Evolutionary conservation across 1,284 basidiomycete species (phyloP).

Genomic region (Apiotrichum domesticum): DNA sequence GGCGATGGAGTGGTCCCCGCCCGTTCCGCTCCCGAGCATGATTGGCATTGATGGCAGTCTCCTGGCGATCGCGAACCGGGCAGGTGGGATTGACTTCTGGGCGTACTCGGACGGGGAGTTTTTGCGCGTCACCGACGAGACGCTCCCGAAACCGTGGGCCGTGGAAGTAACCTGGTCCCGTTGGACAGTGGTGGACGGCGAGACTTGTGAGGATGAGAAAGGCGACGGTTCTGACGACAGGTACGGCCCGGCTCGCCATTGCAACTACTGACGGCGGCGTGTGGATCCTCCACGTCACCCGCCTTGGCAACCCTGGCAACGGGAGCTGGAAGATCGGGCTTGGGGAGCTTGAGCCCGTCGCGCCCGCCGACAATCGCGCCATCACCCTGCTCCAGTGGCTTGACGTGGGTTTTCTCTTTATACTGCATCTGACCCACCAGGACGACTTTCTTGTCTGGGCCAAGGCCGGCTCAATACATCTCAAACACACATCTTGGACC

Average conservation of each 20-base stretch:
- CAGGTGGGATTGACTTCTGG: constrained; percentile 32
- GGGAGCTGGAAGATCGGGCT: constrained; percentile 11
- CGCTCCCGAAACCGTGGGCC: constrained; percentile 8
- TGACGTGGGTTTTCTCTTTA: constrained; percentile 20
- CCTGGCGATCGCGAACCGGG: constrained; percentile 31
- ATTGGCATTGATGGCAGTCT: constrained; percentile 30
- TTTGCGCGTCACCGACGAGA: neutral
- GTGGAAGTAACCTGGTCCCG: constrained; percentile 22
- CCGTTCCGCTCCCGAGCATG: constrained; percentile 14
- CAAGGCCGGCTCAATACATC: constrained; percentile 31
- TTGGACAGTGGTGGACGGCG: constrained; percentile 20
- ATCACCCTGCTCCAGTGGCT: constrained; percentile 34
- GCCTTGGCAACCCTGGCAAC: neutral
- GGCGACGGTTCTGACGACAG: constrained; percentile 14
- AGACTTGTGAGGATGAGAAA: constrained; percentile 16
- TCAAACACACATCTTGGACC: constrained; percentile 20
- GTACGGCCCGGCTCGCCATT: constrained; percentile 21
- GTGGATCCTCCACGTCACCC: constrained; percentile 9
- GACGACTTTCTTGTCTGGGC: constrained; percentile 31
- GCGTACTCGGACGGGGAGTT: neutral
- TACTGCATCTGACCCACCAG: constrained; percentile 19
- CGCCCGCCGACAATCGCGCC: constrained; percentile 18
- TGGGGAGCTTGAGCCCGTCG: constrained; percentile 1
- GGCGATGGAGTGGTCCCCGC: constrained; percentile 30
- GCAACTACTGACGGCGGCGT: constrained; percentile 26